Evolutionary conservation across 345 rosid species (phyloP), one percentile per base, ranked within the genome.

Genomic region (Viola odorata): DNA sequence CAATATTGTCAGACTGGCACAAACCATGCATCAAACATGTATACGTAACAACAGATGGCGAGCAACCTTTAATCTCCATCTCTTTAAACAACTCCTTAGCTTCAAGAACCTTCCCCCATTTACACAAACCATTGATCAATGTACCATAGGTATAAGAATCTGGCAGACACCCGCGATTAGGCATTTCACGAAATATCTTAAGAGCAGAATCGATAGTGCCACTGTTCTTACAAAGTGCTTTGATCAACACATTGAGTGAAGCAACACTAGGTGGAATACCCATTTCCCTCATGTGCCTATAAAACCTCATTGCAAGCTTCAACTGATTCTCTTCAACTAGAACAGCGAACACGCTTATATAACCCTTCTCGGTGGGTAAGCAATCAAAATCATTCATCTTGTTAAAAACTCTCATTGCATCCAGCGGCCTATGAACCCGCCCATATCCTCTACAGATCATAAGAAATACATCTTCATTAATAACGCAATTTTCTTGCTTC

Each of bases 121-220:
- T 82, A 72, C 91, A 90, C 74, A 88, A 69, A 61, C 92, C 96
- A 78, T 84, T 90, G 49, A 94, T 82, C 75, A 94, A 72, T 39
- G 99, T 90, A 14, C 99, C 99, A 61, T 83, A 90, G 0, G 97
- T 88, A 76, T 90, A 94, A 0, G 85, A 80, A 82, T 94, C 97
- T 0, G 97, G 96, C 44, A 37, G 48, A 73, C 73, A 86, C 41
- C 91, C 85, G 2, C 81, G 84, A 52, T 73, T 75, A 1, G 95
- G 86, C 97, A 90, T 94, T 75, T 90, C 95, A 4, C 2, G 77
- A 55, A 90, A 94, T 61, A 90, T 88, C 83, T 57, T 74, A 60
- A 90, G 53, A 45, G 91, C 96, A 69, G 88, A 75, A 83, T 81
- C 83, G 52, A 86, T 45, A 3, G 91, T 88, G 56, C 69, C 82